Conservation (phyloP, 2,329 filamentous ascomycete genomes). For the Fusarium euwallaceae region DNA sequence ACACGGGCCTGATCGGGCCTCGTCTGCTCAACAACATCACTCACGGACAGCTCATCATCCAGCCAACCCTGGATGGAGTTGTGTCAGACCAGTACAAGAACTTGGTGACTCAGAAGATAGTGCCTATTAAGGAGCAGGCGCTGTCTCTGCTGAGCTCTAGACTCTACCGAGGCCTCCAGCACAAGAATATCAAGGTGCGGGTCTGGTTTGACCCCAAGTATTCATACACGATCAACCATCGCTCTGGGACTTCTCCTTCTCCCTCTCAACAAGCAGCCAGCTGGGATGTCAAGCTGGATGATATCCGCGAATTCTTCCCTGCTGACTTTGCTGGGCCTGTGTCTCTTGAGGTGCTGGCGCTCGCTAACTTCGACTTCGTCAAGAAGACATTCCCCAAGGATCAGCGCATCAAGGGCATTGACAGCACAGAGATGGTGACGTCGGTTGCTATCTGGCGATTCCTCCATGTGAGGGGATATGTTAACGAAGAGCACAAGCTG, state of each 20-base stretch:
- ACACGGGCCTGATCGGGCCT: constrained; percentile 82
- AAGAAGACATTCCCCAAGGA: constrained; percentile 75
- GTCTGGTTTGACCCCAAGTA: constrained; percentile 86
- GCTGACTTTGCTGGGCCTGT: constrained; percentile 56
- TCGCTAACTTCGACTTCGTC: constrained; percentile 78
- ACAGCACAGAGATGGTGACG: constrained; percentile 74
- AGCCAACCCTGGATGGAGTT: constrained; percentile 88
- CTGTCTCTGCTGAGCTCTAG: constrained; percentile 83
- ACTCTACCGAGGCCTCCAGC: constrained; percentile 85
- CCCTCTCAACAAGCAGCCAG: constrained; percentile 63
- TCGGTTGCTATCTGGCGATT: constrained; percentile 89
- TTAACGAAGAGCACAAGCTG: constrained; percentile 82
- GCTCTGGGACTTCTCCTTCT: constrained; percentile 57
- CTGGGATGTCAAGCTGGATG: constrained; percentile 80
- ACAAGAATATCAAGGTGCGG: constrained; percentile 80
- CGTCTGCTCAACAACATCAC: constrained; percentile 86
- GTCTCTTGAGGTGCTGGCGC: constrained; percentile 73
- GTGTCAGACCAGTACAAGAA: constrained; percentile 84
- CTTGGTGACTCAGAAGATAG: constrained; percentile 80
- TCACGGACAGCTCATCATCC: constrained; percentile 81
- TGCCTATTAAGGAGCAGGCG: constrained; percentile 80
- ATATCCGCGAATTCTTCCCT: constrained; percentile 63
- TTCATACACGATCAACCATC: constrained; percentile 76
- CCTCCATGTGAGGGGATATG: constrained; percentile 88
- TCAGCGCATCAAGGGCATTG: constrained; percentile 71